Evolutionary conservation across 306 rosid genomes (phyloP).

Genomic region (Casuarina equisetifolia): DNA sequence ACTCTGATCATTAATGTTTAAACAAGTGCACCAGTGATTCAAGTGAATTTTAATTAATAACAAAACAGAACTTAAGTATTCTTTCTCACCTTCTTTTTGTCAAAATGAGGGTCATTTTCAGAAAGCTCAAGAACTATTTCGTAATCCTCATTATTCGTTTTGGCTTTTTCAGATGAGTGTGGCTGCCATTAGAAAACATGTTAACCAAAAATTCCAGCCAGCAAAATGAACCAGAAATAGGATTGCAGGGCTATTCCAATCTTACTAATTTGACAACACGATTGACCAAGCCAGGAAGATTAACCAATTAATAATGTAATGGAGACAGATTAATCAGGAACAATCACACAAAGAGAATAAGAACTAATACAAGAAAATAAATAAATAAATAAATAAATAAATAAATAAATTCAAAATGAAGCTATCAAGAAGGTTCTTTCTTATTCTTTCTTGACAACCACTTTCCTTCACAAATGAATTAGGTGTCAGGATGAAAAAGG

Average conservation of each 20-base stretch:
- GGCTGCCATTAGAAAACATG: slow-evolving; percentile 39
- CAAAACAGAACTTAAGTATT: background rate
- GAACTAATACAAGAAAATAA: background rate
- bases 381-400: background rate
- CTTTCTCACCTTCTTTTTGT: slow-evolving; percentile 61
- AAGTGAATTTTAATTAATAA: slow-evolving; percentile 4
- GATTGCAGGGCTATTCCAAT: background rate
- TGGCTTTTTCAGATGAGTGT: slow-evolving; percentile 20
- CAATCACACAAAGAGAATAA: background rate
- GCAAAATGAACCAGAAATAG: background rate
- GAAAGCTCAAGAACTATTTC: slow-evolving; percentile 62
- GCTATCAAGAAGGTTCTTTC: background rate
- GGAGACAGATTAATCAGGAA: background rate
- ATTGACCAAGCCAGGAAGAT: background rate
- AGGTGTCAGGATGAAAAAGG: background rate
- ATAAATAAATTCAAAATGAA: background rate
- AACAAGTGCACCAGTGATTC: slow-evolving; percentile 4
- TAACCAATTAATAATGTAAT: background rate
- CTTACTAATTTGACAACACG: background rate
- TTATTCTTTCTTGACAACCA: background rate
- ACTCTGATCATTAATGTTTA: background rate
- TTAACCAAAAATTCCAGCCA: background rate
- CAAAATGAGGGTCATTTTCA: slow-evolving; percentile 51
- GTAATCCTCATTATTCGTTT: slow-evolving; percentile 41
- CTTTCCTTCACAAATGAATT: background rate